phyloP scores from a whole-genome alignment of 345 rosid genomes.

The Linum lewisii region DNA sequence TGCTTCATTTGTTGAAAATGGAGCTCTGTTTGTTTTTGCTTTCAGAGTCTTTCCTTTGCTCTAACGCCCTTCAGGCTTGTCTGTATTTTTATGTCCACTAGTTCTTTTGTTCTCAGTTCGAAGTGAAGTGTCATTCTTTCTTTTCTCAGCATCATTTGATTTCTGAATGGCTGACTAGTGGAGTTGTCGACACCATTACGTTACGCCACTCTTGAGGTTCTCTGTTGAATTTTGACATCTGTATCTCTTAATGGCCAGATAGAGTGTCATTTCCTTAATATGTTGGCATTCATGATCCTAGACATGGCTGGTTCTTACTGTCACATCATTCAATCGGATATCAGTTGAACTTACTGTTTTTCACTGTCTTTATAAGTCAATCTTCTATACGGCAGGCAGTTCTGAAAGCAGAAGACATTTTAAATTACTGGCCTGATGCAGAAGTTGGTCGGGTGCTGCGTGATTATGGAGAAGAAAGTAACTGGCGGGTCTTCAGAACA shows the following conservation, averaged over 20 bases:
- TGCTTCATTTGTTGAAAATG: neutral
- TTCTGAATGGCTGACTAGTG: neutral
- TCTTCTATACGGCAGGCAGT: slow-evolving; percentile 46
- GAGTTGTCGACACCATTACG: neutral
- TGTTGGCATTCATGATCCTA: neutral
- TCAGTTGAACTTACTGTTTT: neutral
- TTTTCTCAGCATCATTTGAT: slow-evolving; percentile 9
- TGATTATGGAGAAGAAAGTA: slow-evolving; percentile 86
- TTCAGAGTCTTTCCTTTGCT: neutral
- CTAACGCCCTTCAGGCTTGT: neutral
- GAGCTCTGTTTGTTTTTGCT: neutral
- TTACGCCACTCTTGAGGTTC: neutral
- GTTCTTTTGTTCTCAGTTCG: neutral
- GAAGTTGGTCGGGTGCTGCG: slow-evolving; percentile 66
- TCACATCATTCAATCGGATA: too few species aligned
- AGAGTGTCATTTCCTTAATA: neutral
- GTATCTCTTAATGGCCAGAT: neutral
- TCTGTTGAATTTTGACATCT: too few species aligned
- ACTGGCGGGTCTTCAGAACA: slow-evolving; percentile 61
- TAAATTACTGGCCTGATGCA: slow-evolving; percentile 75
- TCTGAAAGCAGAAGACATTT: slow-evolving; percentile 72
- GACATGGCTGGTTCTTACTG: neutral
- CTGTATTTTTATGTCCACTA: neutral
- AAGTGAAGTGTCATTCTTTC: neutral
- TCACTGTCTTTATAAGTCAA: neutral